Evolutionary conservation across 208 protist genomes (phyloP), one percentile per base, ranked within the genome.

Genomic region (Crithidia brevicula): DNA sequence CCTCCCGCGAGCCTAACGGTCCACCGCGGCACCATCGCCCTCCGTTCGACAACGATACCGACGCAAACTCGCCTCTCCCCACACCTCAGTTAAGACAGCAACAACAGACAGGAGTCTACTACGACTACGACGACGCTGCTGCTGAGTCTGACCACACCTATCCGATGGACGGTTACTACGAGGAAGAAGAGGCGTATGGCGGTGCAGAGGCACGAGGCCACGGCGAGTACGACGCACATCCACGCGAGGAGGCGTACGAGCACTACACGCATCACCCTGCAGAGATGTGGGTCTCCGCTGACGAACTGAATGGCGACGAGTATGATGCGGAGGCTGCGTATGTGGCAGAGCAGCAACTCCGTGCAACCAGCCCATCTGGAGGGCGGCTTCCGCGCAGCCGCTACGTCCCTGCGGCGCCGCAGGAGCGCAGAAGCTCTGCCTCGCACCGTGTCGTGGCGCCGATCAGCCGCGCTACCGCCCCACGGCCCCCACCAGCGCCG

Each of bases 21-120:
- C 40, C 43, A 18, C 58, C 58, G 30, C 40, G 58, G 1, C 43
- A 30, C 23, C 58, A 43, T 9, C 58, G 58, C 16, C 43, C 52
- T 27, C 58, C 58, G 5, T 64, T 64, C n/a, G 43, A 64, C 43
- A 52, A 15, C 40, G 58, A 64, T 18, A 4, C 30, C 4, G 58
- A 64, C 18, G 43, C 43, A 16, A 30, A 3, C 7, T 46, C 58
- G 13, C 43, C 40, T 1, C 2, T 64, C 8, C 43, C 58, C 22
- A 1, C 40, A 8, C 40, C 56, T 4, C 53, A 43, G 1, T 6
- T 23, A 10, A 4, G n/a, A 4, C n/a, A 38, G n/a, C n/a, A n/a
- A n/a, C n/a, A n/a, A n/a, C n/a, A n/a, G n/a, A n/a, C n/a, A n/a
- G n/a, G n/a, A n/a, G n/a, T n/a, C n/a, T n/a, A n/a, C n/a, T 38